Conservation (phyloP, 768 basidiomycete species). For the Termitomyces heimii region DNA sequence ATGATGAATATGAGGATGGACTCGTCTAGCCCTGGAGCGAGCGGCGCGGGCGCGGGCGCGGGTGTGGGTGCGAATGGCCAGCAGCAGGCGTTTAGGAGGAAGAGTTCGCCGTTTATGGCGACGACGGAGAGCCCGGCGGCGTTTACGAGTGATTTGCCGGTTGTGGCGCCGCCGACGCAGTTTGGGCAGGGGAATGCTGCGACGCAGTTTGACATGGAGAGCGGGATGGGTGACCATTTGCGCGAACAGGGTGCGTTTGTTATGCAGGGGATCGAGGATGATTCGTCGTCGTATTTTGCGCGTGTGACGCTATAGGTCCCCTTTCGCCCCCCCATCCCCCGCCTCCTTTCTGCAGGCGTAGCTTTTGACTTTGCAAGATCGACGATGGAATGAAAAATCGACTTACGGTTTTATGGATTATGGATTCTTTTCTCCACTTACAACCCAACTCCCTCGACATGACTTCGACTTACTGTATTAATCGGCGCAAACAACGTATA, state of each 20-base stretch:
- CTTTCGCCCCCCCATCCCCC: too few relatives aligned
- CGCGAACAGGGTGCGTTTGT: constrained; percentile 14
- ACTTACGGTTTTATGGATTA: background rate
- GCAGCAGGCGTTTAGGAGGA: constrained; percentile 20
- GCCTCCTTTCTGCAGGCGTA: background rate
- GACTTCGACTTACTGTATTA: background rate
- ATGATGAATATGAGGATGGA: constrained; percentile 33
- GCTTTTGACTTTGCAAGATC: background rate
- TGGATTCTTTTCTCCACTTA: background rate
- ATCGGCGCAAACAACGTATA: background rate
- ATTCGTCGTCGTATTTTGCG: constrained; percentile 9
- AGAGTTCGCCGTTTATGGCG: constrained; percentile 34
- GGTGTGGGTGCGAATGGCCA: too few relatives aligned
- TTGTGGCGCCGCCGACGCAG: constrained; percentile 1
- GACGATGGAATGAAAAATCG: background rate
- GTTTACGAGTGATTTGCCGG: constrained; percentile 31
- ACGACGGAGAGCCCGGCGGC: constrained; percentile 34
- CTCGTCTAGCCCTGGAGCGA: background rate
- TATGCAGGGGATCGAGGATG: constrained; percentile 11
- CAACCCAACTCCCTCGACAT: background rate
- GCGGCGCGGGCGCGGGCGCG: background rate
- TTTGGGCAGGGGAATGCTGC: constrained; percentile 6
- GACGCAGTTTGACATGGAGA: constrained; percentile 8
- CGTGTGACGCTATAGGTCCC: constrained; percentile 13
- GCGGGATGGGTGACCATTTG: background rate